Evolutionary conservation across 2,329 filamentous ascomycete species (phyloP).

Genomic region (Apiospora marii): DNA sequence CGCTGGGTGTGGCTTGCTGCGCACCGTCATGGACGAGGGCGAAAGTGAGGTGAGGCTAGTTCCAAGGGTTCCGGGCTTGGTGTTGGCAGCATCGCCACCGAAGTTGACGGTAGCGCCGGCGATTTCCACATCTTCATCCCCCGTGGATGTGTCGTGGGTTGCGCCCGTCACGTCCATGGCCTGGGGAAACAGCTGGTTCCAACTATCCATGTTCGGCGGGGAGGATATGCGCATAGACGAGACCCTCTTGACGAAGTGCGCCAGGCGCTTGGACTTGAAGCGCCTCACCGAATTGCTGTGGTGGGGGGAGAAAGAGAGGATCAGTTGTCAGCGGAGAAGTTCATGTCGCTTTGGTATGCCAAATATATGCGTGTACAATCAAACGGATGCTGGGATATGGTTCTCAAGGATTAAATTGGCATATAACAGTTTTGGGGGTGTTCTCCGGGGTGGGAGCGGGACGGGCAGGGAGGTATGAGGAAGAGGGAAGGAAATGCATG

Average conservation of each 20-base stretch:
- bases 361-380: slow-evolving; percentile 1
- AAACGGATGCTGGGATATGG: slow-evolving; percentile 11
- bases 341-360: neutral
- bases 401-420: neutral
- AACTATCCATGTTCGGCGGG: neutral
- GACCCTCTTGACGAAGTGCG: slow-evolving; percentile 19
- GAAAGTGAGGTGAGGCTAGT: neutral
- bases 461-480: neutral
- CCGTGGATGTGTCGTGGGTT: slow-evolving; percentile 1
- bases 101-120: neutral
- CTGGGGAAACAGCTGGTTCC: slow-evolving; percentile 9
- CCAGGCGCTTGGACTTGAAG: slow-evolving; percentile 15
- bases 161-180: slow-evolving; percentile 7
- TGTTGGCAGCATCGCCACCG: neutral
- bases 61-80: neutral
- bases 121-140: neutral
- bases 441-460: neutral
- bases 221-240: slow-evolving; percentile 14
- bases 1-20: slow-evolving; percentile 7
- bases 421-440: neutral
- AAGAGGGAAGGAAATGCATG: neutral
- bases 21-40: neutral
- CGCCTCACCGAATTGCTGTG: slow-evolving; percentile 1
- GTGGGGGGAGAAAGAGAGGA: neutral
- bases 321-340: slow-evolving; percentile 1